A percentile compares a stretch with the other conserved stretches of the same genome.
phyloP scores from a whole-genome alignment of 192 early-diverging fungal genomes.

The Dispira simplex region DNA sequence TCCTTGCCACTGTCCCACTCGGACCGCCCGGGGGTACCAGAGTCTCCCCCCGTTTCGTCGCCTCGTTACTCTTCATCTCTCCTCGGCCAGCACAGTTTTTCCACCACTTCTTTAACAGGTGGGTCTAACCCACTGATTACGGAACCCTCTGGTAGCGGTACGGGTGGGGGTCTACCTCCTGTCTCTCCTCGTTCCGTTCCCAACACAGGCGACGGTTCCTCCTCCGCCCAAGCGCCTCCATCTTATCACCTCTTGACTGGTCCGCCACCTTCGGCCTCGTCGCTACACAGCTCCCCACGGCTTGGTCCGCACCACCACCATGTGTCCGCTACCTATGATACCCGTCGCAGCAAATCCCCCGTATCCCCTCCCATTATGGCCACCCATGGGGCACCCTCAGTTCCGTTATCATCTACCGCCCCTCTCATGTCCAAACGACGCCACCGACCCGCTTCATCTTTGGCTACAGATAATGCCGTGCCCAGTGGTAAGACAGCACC shows the following conservation, averaged over 20 bases:
- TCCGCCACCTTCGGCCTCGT: not conserved
- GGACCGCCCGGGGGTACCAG: not conserved
- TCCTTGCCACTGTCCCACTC: conserved; percentile 12
- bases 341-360: not conserved
- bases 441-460: not conserved
- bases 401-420: not conserved
- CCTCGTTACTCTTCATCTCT: conserved; percentile 13
- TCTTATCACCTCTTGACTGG: not conserved
- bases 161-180: too few relatives aligned
- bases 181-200: conserved; percentile 9
- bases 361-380: conserved; percentile 1
- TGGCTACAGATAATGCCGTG: not conserved
- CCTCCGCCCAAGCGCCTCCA: not conserved
- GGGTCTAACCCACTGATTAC: too few relatives aligned
- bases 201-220: not conserved
- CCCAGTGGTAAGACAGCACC: not conserved
- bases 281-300: not conserved
- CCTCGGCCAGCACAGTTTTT: conserved; percentile 10
- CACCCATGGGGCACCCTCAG: not conserved
- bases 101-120: too few relatives aligned
- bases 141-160: too few relatives aligned
- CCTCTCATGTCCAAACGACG: conserved; percentile 10
- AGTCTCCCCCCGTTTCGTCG: conserved; percentile 16
- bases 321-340: too few relatives aligned
- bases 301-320: not conserved